Evolutionary conservation across 306 rosid genomes (phyloP).

Genomic region (Ochetophila trinervis): DNA sequence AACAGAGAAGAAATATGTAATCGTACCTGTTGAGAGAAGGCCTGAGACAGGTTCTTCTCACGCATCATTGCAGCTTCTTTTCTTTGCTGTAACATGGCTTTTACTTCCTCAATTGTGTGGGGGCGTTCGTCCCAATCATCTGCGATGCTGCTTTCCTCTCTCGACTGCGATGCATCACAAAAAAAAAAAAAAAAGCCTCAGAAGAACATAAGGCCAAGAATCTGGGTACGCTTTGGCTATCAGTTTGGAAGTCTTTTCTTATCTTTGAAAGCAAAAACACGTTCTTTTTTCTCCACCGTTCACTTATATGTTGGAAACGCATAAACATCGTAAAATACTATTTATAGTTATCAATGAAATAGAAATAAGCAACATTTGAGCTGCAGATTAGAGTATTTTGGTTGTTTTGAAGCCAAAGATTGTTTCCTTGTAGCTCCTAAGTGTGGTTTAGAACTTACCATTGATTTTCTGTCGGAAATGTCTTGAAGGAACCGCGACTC

Average conservation of each 20-base stretch:
- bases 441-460: conserved; percentile 40
- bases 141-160: conserved; percentile 81
- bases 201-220: conserved; percentile 6
- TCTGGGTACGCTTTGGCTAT: background rate
- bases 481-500: conserved; percentile 78
- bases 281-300: background rate
- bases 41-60: conserved; percentile 67
- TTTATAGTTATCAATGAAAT: too few species aligned
- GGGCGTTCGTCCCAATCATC: conserved; percentile 92
- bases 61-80: conserved; percentile 77
- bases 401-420: too few species aligned
- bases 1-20: background rate
- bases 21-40: conserved; percentile 81
- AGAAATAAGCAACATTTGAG: too few species aligned
- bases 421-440: too few species aligned
- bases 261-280: conserved; percentile 26
- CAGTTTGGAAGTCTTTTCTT: conserved; percentile 19
- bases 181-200: background rate
- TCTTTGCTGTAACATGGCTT: conserved; percentile 85
- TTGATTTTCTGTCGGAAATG: conserved; percentile 70
- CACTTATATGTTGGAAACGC: background rate
- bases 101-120: conserved; percentile 87
- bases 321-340: too few species aligned
- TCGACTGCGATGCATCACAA: conserved; percentile 39
- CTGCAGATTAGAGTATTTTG: too few species aligned